phyloP scores from a whole-genome alignment of 768 basidiomycete genomes.

The Sarcodon aspratus region DNA sequence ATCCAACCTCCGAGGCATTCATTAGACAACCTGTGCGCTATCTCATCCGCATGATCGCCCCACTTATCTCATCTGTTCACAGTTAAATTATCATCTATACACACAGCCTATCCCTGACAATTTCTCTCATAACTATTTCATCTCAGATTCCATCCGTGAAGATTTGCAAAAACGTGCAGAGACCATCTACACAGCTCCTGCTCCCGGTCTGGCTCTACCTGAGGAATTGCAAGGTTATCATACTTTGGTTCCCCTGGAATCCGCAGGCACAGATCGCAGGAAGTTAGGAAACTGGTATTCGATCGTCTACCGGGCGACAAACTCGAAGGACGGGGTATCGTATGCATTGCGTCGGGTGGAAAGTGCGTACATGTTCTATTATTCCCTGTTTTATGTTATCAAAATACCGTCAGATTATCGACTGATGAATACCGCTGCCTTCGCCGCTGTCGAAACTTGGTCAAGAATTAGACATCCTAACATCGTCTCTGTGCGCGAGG shows the following conservation, averaged over 20 bases:
- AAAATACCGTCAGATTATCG: conserved; percentile 54
- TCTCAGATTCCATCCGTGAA: conserved; percentile 68
- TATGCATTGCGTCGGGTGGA: conserved; percentile 81
- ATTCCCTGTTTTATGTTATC: conserved; percentile 1
- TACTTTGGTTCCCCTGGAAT: conserved; percentile 72
- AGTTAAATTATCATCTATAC: conserved; percentile 94
- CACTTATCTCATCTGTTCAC: conserved; percentile 1
- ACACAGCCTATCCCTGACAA: conserved; percentile 51
- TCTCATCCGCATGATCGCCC: conserved; percentile 3
- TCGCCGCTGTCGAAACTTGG: conserved; percentile 80
- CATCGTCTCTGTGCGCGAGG: conserved; percentile 76
- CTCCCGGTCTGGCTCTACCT: conserved; percentile 50
- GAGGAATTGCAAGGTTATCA: conserved; percentile 89
- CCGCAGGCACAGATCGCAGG: conserved; percentile 43
- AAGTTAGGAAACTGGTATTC: conserved; percentile 80
- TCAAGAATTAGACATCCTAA: conserved; percentile 74
- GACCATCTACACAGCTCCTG: conserved; percentile 22
- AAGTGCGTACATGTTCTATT: conserved; percentile 37
- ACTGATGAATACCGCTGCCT: conserved; percentile 70
- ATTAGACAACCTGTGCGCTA: conserved; percentile 59
- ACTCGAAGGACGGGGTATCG: conserved; percentile 60
- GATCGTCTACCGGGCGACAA: conserved; percentile 74
- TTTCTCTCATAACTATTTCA: conserved; percentile 59
- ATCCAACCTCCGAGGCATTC: conserved; percentile 31
- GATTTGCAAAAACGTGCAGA: conserved; percentile 43